Percentiles rank a stretch among this genome's conserved stretches.
phyloP scores from a whole-genome alignment of 805 yeast species.

The Cyberlindnera mycetangii region DNA sequence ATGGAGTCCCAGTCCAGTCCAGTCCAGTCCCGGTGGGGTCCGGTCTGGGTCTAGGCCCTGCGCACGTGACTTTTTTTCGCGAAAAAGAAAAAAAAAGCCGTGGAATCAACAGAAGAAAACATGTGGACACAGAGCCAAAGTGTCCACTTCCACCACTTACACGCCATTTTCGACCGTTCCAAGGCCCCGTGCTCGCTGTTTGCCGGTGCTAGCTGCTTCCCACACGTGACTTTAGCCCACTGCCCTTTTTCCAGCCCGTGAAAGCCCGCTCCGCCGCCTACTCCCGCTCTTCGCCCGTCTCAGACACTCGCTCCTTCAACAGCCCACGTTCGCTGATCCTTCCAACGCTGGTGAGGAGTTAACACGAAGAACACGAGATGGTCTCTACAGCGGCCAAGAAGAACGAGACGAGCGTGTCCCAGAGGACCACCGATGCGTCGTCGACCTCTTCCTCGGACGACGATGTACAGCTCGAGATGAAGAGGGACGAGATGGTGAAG shows the following conservation, averaged over 20 bases:
- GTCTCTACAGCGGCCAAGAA: slow-evolving; percentile 8
- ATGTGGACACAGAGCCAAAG: background rate
- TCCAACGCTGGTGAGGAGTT: no score
- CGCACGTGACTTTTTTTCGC: background rate
- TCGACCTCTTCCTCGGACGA: slow-evolving; percentile 10
- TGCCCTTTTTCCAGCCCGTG: no score
- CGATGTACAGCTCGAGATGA: slow-evolving; percentile 1
- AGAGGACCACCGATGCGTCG: slow-evolving; percentile 11
- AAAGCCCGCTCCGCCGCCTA: no score
- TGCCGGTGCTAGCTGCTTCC: background rate
- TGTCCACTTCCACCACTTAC: background rate
- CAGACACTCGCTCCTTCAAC: no score
- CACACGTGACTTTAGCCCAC: no score
- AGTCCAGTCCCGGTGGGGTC: no score
- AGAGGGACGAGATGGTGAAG: background rate
- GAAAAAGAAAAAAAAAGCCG: background rate
- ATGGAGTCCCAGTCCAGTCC: no score
- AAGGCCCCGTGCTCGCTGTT: background rate
- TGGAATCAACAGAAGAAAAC: slow-evolving; percentile 1
- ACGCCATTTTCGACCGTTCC: background rate
- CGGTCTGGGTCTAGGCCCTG: background rate
- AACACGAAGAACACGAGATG: slow-evolving; percentile 2
- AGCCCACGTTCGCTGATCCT: no score
- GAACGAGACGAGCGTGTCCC: slow-evolving; percentile 13
- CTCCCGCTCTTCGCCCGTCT: no score